phyloP scores from a whole-genome alignment of 73 alveolate species.

The Tetrahymena malaccensis region DNA sequence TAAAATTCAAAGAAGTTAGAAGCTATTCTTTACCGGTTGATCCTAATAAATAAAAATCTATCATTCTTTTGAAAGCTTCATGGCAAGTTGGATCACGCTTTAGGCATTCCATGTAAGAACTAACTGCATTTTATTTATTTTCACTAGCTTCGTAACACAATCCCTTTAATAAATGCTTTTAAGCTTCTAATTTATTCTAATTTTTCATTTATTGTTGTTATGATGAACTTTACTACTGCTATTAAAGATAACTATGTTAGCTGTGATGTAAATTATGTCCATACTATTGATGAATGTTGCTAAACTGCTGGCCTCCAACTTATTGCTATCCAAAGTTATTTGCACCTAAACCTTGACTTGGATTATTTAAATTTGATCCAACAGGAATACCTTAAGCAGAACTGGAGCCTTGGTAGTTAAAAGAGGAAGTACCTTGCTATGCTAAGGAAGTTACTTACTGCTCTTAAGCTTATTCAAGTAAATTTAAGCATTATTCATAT shows the following conservation, averaged over 20 bases:
- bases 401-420: background rate
- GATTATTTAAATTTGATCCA: background rate
- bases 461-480: background rate
- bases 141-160: background rate
- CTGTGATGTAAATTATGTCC: background rate
- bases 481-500: background rate
- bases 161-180: background rate
- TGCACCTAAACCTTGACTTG: background rate
- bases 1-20: background rate
- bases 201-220: background rate
- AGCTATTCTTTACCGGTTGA: background rate
- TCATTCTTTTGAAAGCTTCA: background rate
- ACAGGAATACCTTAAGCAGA: background rate
- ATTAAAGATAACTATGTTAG: background rate
- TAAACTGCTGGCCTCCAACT: background rate
- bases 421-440: background rate
- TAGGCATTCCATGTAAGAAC: background rate
- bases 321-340: background rate
- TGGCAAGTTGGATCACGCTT: background rate
- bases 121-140: background rate
- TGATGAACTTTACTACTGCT: background rate
- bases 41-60: background rate
- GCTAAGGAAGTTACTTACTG: background rate
- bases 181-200: background rate
- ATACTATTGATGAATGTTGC: background rate